These are phyloP conservation scores for Blastobotrys chiropterorum DNA, from an alignment of 805 yeast species.

Conservation along the genomic window DNA sequence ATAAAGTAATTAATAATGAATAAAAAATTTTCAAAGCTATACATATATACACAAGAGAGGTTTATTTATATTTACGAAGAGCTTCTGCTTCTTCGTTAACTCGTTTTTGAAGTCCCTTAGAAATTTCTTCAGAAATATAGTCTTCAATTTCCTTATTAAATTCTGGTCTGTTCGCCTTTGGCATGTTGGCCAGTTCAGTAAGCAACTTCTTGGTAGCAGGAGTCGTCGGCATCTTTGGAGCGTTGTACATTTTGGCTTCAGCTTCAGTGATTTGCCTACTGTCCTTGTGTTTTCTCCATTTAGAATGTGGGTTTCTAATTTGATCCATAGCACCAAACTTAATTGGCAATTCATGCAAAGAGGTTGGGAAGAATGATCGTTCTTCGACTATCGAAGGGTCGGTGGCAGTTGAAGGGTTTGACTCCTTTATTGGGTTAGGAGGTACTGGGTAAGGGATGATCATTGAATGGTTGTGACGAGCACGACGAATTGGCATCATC, in stretches of 20 bases:
- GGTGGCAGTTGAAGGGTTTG: constrained; percentile 18
- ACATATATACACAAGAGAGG: background rate
- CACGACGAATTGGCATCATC: constrained; percentile 72
- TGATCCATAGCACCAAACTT: constrained; percentile 62
- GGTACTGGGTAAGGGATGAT: constrained; percentile 91
- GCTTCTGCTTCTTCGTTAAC: constrained; percentile 17
- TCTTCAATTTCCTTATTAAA: constrained; percentile 50
- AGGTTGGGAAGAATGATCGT: constrained; percentile 68
- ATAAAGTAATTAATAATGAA: background rate
- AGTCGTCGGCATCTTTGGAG: constrained; percentile 75
- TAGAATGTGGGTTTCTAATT: constrained; percentile 72
- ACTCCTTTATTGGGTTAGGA: constrained; percentile 47
- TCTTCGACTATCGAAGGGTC: constrained; percentile 47
- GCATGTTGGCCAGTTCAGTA: constrained; percentile 25
- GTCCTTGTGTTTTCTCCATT: constrained; percentile 45
- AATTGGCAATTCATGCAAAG: constrained; percentile 58
- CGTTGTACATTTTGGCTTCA: constrained; percentile 55
- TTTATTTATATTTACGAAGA: constrained; percentile 13
- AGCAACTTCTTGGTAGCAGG: constrained; percentile 41
- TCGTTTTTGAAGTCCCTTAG: constrained; percentile 23
- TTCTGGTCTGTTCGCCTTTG: constrained; percentile 29
- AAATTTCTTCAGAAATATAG: constrained; percentile 40
- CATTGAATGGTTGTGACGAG: constrained; percentile 59
- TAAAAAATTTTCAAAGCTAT: background rate
- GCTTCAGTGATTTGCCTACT: constrained; percentile 50